Conservation (phyloP, 257 asterid species). For the Nicotiana benthamiana region DNA sequence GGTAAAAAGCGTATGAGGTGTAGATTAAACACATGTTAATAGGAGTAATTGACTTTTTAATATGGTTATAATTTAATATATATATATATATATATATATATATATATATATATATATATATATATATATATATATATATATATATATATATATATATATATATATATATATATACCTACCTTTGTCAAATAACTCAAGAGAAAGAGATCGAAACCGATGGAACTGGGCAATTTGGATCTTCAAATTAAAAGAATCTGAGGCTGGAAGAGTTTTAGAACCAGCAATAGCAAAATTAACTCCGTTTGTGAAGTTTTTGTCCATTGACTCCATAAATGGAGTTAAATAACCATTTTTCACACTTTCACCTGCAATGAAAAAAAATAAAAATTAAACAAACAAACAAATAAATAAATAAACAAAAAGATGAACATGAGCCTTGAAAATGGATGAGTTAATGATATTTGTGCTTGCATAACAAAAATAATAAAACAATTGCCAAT, state of each 20-base stretch:
- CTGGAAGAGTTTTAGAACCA: constrained; percentile 35
- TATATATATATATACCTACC: too few species aligned
- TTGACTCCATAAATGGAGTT: constrained; percentile 38
- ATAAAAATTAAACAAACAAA: not conserved
- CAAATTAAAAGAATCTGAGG: constrained; percentile 22
- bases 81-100: too few species aligned
- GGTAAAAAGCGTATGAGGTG: too few species aligned
- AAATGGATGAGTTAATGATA: too few species aligned
- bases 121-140: too few species aligned
- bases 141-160: too few species aligned
- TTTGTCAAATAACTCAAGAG: constrained; percentile 18
- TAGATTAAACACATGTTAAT: too few species aligned
- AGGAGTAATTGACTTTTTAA: not conserved
- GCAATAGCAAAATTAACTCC: constrained; percentile 42
- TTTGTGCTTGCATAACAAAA: too few species aligned
- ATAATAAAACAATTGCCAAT: too few species aligned
- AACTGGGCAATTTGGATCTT: constrained; percentile 28
- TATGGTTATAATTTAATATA: not conserved
- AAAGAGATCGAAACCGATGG: constrained; percentile 29
- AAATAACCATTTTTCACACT: constrained; percentile 27
- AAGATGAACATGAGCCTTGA: not conserved
- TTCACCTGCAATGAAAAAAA: constrained; percentile 27
- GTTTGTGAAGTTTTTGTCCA: constrained; percentile 27
- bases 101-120: too few species aligned
- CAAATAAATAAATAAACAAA: not conserved